phyloP scores from a whole-genome alignment of 2,329 filamentous ascomycete species.

The Penicillium sp. region DNA sequence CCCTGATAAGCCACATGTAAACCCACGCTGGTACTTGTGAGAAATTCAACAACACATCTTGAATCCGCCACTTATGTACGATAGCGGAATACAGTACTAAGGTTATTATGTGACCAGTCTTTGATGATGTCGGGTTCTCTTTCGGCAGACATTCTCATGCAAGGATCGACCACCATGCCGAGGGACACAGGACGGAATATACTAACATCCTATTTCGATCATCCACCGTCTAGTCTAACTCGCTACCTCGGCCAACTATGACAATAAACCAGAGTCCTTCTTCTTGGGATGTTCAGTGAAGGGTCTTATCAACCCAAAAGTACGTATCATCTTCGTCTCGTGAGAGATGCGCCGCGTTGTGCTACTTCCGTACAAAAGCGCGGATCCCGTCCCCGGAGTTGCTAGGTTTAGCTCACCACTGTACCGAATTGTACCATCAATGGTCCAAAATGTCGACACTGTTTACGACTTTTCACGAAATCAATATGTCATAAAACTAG shows the following conservation, averaged over 20 bases:
- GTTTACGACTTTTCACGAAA: not conserved
- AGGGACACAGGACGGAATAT: constrained; percentile 12
- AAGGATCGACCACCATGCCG: constrained; percentile 20
- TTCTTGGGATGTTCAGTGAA: not conserved
- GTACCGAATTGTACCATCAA: not conserved
- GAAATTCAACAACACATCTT: not conserved
- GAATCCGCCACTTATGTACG: not conserved
- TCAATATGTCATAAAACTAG: not conserved
- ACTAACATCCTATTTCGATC: not conserved
- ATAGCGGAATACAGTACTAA: not conserved
- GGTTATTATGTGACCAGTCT: not conserved
- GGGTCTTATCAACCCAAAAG: not conserved
- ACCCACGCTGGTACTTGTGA: not conserved
- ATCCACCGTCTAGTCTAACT: not conserved
- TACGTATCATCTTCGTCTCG: constrained; percentile 6
- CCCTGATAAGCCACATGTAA: not conserved
- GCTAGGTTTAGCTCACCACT: not conserved
- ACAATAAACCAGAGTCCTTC: not conserved
- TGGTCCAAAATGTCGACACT: too few species aligned
- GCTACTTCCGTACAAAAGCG: constrained; percentile 11
- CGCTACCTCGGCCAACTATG: not conserved
- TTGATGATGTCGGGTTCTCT: not conserved
- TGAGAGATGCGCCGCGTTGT: constrained; percentile 4
- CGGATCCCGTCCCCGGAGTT: not conserved
- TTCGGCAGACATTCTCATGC: not conserved